Base-by-base conservation (phyloP, 352 stramenopile genomes). In the Globisporangium paddicum region DNA sequence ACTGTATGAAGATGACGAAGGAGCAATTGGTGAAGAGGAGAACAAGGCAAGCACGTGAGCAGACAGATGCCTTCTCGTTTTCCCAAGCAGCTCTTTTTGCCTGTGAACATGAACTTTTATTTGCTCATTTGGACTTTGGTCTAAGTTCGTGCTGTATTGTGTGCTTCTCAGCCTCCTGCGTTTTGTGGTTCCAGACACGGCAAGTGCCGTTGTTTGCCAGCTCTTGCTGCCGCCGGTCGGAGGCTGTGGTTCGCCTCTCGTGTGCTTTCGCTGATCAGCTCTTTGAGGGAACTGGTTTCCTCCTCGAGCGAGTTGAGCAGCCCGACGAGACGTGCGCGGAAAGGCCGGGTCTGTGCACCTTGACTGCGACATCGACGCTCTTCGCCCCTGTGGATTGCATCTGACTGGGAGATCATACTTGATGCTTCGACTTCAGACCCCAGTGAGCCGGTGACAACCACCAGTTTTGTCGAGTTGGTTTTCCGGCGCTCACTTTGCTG, bases 281-380 rank as follows among this genome's bases (percentile, higher is more conserved):
- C 64, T 30, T 74, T 73, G 40, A 71, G 86, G 9, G 79, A 73
- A 11, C 62, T 78, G 11, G 82, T 87, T 61, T 89, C 77, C 44
- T 89, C 79, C 58, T 91, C 77, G 18, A 91, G 72, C 18, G 82
- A 87, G 18, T 70, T 82, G 26, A 89, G 64, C 9, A 92, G 63
- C 2, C 77, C 74, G 7, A 92, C 76, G 7, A 89, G 60, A 13
- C 82, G 73, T 21, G 79, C 63, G 23, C 81, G 79, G 28, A 91
- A 74, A 23, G 79, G 79, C 16, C 72, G 64, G 11, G 37, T 65
- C 10, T 65, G 57, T 6, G 47, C 28, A 28, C 68, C 35, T 54
- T 75, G 30, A 21, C 57, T 49, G 41, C 57, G 41, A 51, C 65
- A 69, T 50, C 37, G 50, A 4, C 63, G 25, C 26, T 49, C 51